Evolutionary conservation across 129 eudicot species (phyloP), one percentile per base, ranked within the genome.

Genomic region (Flaveria ramosissima): DNA sequence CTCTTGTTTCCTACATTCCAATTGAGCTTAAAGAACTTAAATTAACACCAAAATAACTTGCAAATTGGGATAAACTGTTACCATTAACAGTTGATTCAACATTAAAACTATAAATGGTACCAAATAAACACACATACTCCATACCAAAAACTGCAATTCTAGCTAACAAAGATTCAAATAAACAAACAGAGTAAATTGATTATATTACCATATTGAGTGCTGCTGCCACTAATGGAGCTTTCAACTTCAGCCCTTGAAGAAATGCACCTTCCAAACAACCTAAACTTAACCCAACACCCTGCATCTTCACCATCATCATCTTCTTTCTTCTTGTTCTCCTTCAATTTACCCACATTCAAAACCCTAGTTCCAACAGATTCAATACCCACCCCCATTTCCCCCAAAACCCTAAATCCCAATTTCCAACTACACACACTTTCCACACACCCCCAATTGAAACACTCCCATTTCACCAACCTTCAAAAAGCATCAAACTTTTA

Each of bases 161-260:
- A 36, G 41, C 41, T 5, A 36, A 36, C 41, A 5, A 36, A 36
- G 41, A 36, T 36, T 36, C 41, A 36, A 36, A 36, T 36, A 36
- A 36, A 32, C 39, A 32, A 32, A 30, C 36, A 30, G 36, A 30
- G 36, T 30, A 30, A 52, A 65, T 3, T 46, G n/a, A 15, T 27
- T 61, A 63, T 68, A 67, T 17, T 90, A 90, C 96, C 96, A 72
- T 76, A 67, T 72, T 86, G 84, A 17, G 84, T 74, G 75, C 86
- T 82, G 75, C 88, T 75, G 36, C 89, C 89, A 77, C 90, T 90
- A 56, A 76, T 66, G 47, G 96, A 88, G 82, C 86, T 80, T 39
- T 90, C 92, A 71, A 86, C 89, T 74, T 90, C 84, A 77, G 91
- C 27, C 89, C 87, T 86, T 72, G 93, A 76, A 61, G 92, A 73